Evolutionary conservation across 352 stramenopile genomes (phyloP).

Genomic region (Phytophthora chlamydospora): DNA sequence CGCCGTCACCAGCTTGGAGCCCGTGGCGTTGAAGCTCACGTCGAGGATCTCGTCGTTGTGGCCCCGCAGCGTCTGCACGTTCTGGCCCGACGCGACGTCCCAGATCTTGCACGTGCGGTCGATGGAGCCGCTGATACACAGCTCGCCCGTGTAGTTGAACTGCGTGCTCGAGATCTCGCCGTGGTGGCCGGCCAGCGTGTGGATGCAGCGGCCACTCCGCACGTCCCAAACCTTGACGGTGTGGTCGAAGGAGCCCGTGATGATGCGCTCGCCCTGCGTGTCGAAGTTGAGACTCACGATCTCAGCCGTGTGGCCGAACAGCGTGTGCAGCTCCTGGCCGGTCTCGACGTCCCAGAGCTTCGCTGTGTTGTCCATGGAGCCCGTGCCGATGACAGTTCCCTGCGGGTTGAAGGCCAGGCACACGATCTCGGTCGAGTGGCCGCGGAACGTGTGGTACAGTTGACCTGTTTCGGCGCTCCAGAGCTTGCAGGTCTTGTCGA

Average conservation of each 20-base stretch:
- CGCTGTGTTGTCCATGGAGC: constrained; percentile 95
- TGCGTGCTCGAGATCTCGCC: constrained; percentile 96
- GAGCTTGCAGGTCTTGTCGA: constrained; percentile 97
- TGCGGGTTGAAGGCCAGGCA: constrained; percentile 96
- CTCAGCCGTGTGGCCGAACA: constrained; percentile 94
- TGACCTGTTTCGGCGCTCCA: constrained; percentile 95
- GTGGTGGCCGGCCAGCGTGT: constrained; percentile 93
- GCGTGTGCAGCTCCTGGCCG: constrained; percentile 93
- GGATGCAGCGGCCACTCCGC: constrained; percentile 86
- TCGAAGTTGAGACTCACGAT: constrained; percentile 96
- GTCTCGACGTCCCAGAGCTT: constrained; percentile 96
- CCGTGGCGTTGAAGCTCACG: constrained; percentile 95
- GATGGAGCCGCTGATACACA: constrained; percentile 94
- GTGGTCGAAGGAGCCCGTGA: constrained; percentile 96
- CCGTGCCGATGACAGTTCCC: constrained; percentile 90
- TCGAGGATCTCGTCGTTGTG: constrained; percentile 97
- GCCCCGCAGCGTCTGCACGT: constrained; percentile 92
- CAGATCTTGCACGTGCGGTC: constrained; percentile 95
- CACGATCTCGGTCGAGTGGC: constrained; percentile 96
- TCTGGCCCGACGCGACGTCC: constrained; percentile 91
- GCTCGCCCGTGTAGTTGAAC: constrained; percentile 94
- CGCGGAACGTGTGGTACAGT: constrained; percentile 94
- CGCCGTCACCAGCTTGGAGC: constrained; percentile 94
- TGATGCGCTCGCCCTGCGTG: constrained; percentile 91
- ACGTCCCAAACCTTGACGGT: constrained; percentile 94